Percentiles rank a stretch among this genome's conserved stretches.
Conservation (phyloP, 1,284 basidiomycete species). For the Trametes polyzona region DNA sequence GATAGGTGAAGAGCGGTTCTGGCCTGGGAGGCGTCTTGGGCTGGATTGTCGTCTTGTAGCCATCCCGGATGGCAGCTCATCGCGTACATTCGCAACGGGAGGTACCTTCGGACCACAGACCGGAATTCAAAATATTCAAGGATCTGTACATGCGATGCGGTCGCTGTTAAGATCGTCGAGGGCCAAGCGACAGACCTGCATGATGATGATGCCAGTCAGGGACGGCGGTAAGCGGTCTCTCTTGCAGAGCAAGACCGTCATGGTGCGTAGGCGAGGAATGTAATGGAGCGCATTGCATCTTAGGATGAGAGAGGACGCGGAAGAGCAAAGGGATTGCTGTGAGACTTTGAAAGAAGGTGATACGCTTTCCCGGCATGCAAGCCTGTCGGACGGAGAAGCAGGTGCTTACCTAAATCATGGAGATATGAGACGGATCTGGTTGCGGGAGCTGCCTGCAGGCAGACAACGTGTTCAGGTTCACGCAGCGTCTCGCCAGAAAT, state of each 20-base stretch:
- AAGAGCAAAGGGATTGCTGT: slow-evolving; percentile 16
- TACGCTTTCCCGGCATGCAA: slow-evolving; percentile 23
- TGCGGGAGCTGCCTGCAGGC: slow-evolving; percentile 41
- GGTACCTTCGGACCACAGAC: neutral
- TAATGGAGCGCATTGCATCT: slow-evolving; percentile 9
- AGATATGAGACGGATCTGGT: slow-evolving; percentile 34
- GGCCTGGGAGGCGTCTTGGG: slow-evolving; percentile 23
- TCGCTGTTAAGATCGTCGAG: slow-evolving; percentile 17
- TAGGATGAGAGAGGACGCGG: slow-evolving; percentile 9
- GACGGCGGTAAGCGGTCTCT: slow-evolving; percentile 11
- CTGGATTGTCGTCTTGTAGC: slow-evolving; percentile 18
- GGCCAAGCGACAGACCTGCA: slow-evolving; percentile 14
- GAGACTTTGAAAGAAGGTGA: slow-evolving; percentile 14
- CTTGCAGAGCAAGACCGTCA: slow-evolving; percentile 1
- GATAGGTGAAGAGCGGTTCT: slow-evolving; percentile 28
- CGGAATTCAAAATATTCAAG: neutral
- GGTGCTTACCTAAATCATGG: slow-evolving; percentile 37
- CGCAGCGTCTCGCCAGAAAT: slow-evolving; percentile 30
- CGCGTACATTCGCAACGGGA: slow-evolving; percentile 20
- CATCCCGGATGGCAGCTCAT: slow-evolving; percentile 19
- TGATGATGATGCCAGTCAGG: slow-evolving; percentile 20
- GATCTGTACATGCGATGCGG: slow-evolving; percentile 18
- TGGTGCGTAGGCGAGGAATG: slow-evolving; percentile 9
- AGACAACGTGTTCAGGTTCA: slow-evolving; percentile 40
- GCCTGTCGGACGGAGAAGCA: slow-evolving; percentile 27